Percentiles rank a stretch among this genome's conserved stretches.
phyloP scores from a whole-genome alignment of 106 monocot species.

The Narthecium ossifragum region DNA sequence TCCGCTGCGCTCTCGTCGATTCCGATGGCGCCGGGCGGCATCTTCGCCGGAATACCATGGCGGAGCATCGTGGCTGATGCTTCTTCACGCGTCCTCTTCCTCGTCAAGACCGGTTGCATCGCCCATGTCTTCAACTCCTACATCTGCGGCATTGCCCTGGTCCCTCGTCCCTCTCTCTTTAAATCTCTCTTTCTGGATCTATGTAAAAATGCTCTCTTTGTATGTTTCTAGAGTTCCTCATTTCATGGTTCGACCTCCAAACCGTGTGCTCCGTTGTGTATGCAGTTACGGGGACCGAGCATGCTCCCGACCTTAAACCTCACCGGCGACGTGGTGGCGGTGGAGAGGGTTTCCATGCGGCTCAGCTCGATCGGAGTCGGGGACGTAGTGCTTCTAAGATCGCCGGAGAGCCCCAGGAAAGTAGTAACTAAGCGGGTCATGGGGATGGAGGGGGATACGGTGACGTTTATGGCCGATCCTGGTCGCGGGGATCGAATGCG shows the following conservation, averaged over 20 bases:
- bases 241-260: not conserved
- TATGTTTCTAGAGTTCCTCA: too few relatives aligned
- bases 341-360: constrained; percentile 43
- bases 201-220: not conserved
- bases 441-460: constrained; percentile 70
- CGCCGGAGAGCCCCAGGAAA: constrained; percentile 75
- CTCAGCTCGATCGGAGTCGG: constrained; percentile 33
- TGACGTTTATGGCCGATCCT: constrained; percentile 42
- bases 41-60: constrained; percentile 29
- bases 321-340: constrained; percentile 65
- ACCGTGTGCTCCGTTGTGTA: not conserved
- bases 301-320: constrained; percentile 81
- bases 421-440: constrained; percentile 56
- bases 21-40: constrained; percentile 3
- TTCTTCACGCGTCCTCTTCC: constrained; percentile 15
- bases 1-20: too few relatives aligned
- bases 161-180: constrained; percentile 2
- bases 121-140: constrained; percentile 48
- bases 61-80: constrained; percentile 15
- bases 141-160: constrained; percentile 33
- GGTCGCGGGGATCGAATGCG: constrained; percentile 12
- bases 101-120: constrained; percentile 41
- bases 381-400: constrained; percentile 55
- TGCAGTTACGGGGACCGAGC: constrained; percentile 63
- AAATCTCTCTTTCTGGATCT: not conserved